Base-by-base conservation (phyloP, 768 basidiomycete species). In the Zangia roseola region DNA sequence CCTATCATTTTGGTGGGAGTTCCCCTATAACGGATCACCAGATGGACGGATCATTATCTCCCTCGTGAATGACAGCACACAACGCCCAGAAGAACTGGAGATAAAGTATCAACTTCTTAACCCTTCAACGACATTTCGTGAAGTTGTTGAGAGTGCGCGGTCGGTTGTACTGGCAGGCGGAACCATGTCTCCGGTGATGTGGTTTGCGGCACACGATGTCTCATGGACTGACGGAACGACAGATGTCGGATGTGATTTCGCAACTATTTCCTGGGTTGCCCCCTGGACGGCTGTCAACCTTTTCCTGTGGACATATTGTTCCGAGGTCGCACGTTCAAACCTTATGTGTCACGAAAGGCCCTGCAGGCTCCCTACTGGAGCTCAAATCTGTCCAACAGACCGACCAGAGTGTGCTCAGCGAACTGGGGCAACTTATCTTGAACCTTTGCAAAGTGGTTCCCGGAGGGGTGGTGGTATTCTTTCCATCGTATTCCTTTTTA, bases 101-200 rank as follows among this genome's bases (percentile, higher is more conserved):
- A 71, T 97, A 44, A 92, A 88, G 60, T 99, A 97, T 59, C 89
- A 97, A 53, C 82, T 93, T 17, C 78, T 99, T 20, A 97, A 98
- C 60, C 94, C 97, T 2, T 81, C 91, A 1, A 87, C 90, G 6
- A 77, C 84, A 49, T 98, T 98, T 61, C 73, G 77, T 46, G 88
- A 91, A n/a, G 79, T 97, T 6, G 81, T 91, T 1, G 83, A 92
- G 17, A 74, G 77, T 21, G 91, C 94, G 1, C 74, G 91, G 31
- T 79, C 88, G 3, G 84, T 98, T n/a, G 71, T 98, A 24, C 74
- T 99, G 33, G 95, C 97, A 8, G 95, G 95, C 9, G 95, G 95
- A 5, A 99, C 95, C 0, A 97, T 99, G 97, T 92, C 93, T 7
- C 95, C 95, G n/a, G 92, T 97, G 45, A 44, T 75, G n/a, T 45